phyloP scores from a whole-genome alignment of 2,329 filamentous ascomycete species.

The Nemania bipapillata region DNA sequence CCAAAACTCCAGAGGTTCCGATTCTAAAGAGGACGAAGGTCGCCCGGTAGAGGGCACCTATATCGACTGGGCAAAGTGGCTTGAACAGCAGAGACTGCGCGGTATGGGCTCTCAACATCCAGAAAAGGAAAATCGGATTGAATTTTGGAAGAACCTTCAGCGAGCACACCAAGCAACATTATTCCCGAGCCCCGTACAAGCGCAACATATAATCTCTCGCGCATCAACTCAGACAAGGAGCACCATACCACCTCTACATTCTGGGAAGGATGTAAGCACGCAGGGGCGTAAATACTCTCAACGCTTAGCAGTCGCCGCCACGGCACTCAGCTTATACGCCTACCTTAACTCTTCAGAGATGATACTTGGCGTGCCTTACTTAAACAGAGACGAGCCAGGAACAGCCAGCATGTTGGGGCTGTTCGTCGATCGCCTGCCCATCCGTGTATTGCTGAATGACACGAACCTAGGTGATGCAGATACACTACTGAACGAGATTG shows the following conservation, averaged over 20 bases:
- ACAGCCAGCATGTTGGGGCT: conserved; percentile 29
- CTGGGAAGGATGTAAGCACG: neutral
- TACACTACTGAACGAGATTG: neutral
- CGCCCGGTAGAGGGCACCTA: neutral
- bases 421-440: conserved; percentile 27
- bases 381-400: conserved; percentile 30
- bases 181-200: neutral
- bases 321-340: conserved; percentile 8
- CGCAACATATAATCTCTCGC: neutral
- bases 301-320: conserved; percentile 20
- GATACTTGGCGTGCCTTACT: conserved; percentile 23
- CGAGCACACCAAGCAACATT: neutral
- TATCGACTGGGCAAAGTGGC: conserved; percentile 19
- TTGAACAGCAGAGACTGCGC: neutral
- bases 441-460: neutral
- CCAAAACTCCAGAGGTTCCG: neutral
- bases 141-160: conserved; percentile 8
- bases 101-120: neutral
- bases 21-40: neutral
- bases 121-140: neutral
- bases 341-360: conserved; percentile 3
- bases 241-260: neutral
- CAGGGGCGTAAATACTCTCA: conserved; percentile 13
- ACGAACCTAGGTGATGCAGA: neutral
- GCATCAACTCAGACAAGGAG: neutral